Evolutionary conservation across 2,329 filamentous ascomycete genomes (phyloP).

Genomic region (Trichoderma aggressivum): DNA sequence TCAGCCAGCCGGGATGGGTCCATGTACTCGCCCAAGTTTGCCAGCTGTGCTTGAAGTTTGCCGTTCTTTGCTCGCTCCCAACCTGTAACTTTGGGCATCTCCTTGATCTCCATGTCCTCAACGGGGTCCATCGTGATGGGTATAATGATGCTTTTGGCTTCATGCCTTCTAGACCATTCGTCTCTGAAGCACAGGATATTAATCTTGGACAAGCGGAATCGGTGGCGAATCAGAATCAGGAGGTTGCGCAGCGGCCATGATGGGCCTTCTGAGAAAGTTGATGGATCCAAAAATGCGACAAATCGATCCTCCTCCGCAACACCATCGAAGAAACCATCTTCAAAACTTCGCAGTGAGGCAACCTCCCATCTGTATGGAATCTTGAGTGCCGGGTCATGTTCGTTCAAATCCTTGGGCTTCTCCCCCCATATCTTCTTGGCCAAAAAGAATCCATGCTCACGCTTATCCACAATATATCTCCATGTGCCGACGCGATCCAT

Average conservation of each 20-base stretch:
- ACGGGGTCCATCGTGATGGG: constrained; percentile 55
- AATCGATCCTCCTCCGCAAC: constrained; percentile 71
- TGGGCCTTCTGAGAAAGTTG: constrained; percentile 81
- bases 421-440: constrained; percentile 65
- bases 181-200: constrained; percentile 92
- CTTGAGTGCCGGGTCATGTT: constrained; percentile 43
- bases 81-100: constrained; percentile 86
- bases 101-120: constrained; percentile 41
- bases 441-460: constrained; percentile 95
- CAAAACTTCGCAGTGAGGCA: constrained; percentile 71
- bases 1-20: constrained; percentile 84
- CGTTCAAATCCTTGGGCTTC: constrained; percentile 42
- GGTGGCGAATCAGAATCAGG: constrained; percentile 75
- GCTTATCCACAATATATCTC: constrained; percentile 74
- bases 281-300: constrained; percentile 87
- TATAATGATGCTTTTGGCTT: constrained; percentile 77
- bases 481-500: constrained; percentile 84
- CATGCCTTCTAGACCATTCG: constrained; percentile 70
- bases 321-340: constrained; percentile 80
- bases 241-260: constrained; percentile 93
- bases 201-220: constrained; percentile 71
- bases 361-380: constrained; percentile 74
- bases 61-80: constrained; percentile 84
- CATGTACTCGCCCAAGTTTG: constrained; percentile 89
- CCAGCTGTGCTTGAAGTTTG: constrained; percentile 73